Evolutionary conservation across 2,329 filamentous ascomycete genomes (phyloP), one percentile per base, ranked within the genome.

Genomic region (Aureobasidium pullulans): DNA sequence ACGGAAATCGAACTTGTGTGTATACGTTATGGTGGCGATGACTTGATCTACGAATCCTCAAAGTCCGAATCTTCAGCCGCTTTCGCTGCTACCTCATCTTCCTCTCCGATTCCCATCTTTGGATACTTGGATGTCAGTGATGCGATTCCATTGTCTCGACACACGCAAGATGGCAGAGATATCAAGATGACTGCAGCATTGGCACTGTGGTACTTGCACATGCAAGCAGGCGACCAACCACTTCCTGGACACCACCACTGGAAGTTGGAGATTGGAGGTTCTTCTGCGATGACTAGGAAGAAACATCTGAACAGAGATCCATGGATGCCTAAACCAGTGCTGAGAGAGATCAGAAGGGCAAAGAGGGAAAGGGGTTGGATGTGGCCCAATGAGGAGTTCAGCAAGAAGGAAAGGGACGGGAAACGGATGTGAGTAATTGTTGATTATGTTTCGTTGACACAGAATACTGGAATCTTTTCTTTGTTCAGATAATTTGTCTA

Each of bases 1-100:
- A 96, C 90, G 1, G 93, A 96, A 75, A 96, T 96, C 67, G 93
- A 97, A 76, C 85, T 96, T 8, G 86, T 96, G 40, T 85, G 94
- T 66, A 90, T 96, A 1, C 89, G 92, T 67, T 89, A 88, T 65
- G 91, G 92, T 56, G 77, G 76, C 10, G 63, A 68, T 1, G 70
- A 69, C 4, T 70, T 73, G 11, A 49, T 49, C 8, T 37, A 36
- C 47, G 32, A 37, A 13, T 3, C 15, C 29, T 13, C 15, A 34
- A 48, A 11, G 23, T 11, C 29, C 28, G 15, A 34, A 15, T n/a
- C 28, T 10, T 4, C 23, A 11, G 11, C 28, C n/a, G n/a, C 46
- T 9, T 23, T 36, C 28, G 1, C 28, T 59, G 67, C 69, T 42
- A 71, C 72, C 8, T n/a, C 15, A 1, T 47, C 44, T 6, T 32